Conservation (phyloP, 805 yeast species). For the Yarrowia sp. region DNA sequence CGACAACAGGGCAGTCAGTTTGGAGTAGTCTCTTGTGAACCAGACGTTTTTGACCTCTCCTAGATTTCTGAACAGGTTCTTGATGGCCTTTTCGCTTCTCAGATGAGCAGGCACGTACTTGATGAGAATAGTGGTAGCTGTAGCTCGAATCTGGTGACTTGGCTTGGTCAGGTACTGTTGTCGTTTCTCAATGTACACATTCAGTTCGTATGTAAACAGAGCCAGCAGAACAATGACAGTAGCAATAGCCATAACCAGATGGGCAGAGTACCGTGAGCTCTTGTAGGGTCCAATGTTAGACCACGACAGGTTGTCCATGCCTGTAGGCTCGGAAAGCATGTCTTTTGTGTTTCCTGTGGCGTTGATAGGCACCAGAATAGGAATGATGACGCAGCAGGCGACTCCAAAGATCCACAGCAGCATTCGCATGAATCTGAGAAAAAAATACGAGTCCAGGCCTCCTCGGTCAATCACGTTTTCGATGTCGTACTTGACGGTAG, state of each 20-base stretch:
- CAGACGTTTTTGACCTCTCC: slow-evolving; percentile 54
- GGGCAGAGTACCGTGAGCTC: slow-evolving; percentile 53
- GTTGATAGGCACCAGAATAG: slow-evolving; percentile 65
- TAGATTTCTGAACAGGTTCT: slow-evolving; percentile 36
- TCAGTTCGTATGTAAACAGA: slow-evolving; percentile 47
- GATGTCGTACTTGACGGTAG: slow-evolving; percentile 43
- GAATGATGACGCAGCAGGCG: slow-evolving; percentile 52
- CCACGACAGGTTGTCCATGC: slow-evolving; percentile 67
- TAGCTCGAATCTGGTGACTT: slow-evolving; percentile 31
- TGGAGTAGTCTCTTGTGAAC: slow-evolving; percentile 49
- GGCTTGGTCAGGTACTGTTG: slow-evolving; percentile 41
- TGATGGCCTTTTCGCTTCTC: slow-evolving; percentile 50
- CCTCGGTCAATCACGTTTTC: slow-evolving; percentile 44
- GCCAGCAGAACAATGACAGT: slow-evolving; percentile 51
- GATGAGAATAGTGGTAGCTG: slow-evolving; percentile 57
- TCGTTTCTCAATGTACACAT: slow-evolving; percentile 48
- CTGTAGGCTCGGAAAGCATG: slow-evolving; percentile 35
- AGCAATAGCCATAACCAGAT: slow-evolving; percentile 47
- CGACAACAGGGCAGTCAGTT: not conserved
- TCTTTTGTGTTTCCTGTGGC: slow-evolving; percentile 40
- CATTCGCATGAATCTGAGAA: slow-evolving; percentile 57
- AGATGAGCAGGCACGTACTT: slow-evolving; percentile 58
- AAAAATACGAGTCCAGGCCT: slow-evolving; percentile 75
- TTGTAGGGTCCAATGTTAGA: slow-evolving; percentile 60
- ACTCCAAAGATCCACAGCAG: slow-evolving; percentile 50